These are phyloP conservation scores for Calonectria hawksworthii DNA, from an alignment of 2,329 filamentous ascomycete genomes.

Conservation along the genomic window DNA sequence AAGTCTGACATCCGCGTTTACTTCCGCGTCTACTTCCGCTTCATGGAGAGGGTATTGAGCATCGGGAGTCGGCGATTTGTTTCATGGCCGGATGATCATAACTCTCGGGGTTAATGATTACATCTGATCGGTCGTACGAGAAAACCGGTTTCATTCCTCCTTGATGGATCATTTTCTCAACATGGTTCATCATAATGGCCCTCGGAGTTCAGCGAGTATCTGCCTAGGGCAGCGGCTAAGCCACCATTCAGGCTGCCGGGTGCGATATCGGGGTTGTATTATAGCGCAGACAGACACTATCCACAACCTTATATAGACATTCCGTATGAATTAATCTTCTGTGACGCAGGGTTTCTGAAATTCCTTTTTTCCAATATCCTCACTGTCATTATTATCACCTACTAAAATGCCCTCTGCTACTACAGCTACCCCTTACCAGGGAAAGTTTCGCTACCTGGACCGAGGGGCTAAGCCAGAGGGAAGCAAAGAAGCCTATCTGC, in stretches of 20 bases:
- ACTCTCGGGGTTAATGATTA: not conserved
- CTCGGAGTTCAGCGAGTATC: not conserved
- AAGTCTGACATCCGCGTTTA: not conserved
- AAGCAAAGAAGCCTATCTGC: constrained; percentile 3
- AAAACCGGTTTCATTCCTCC: not conserved
- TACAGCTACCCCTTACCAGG: not conserved
- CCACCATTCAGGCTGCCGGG: not conserved
- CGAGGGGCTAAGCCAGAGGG: not conserved
- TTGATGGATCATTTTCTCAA: not conserved
- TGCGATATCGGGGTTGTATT: not conserved
- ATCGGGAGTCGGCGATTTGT: not conserved
- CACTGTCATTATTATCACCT: not conserved
- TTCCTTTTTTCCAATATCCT: not conserved
- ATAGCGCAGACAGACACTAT: not conserved
- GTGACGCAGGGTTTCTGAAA: not conserved
- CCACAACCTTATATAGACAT: not conserved
- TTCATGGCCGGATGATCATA: not conserved
- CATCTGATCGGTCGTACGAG: not conserved
- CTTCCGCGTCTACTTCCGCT: not conserved
- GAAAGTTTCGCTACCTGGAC: not conserved
- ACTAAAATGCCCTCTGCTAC: not conserved
- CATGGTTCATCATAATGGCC: not conserved
- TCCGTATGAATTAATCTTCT: too few relatives aligned
- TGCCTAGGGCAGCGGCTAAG: not conserved
- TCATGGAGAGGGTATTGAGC: not conserved